Base-by-base conservation (phyloP, 2,329 filamentous ascomycete genomes). In the Apiospora saccharicola region DNA sequence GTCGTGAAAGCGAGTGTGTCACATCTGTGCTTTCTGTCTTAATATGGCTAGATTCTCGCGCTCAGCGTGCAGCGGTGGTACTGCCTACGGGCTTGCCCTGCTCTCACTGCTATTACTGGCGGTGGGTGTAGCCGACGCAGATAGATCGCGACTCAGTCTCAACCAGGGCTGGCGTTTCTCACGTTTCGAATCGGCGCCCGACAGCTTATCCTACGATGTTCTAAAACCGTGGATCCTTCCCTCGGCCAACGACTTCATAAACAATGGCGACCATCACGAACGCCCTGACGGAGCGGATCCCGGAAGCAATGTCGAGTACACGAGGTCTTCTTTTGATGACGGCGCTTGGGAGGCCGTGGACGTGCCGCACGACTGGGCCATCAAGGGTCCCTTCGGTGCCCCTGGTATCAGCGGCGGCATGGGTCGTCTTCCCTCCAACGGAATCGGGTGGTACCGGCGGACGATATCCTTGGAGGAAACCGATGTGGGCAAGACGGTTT, bases 391-490 rank as follows among this genome's bases (percentile, higher is more conserved):
- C 1, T 86, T 80, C 49, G 75, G 76, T 80, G 77, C 79, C 0
- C 76, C 79, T 5, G 79, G 78, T 1, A 79, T 84, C 10, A 78
- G 76, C 7, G 83, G 83, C 1, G 81, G 81, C 5, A 82, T 83
- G 78, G 85, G 84, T 19, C 80, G 84, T 1, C 76, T 90, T 46
- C 87, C 87, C 0, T 80, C 83, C 30, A 83, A 88, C n/a, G 87
- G 87, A 3, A 83, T 89, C 1, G 87, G 85, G 1, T 79, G 86
- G 87, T 89, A 89, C 74, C 85, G 87, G 4, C 81, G 82, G 41
- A 83, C 77, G 3, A 12, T 89, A 0, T 75, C 77, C 0, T 34
- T 78, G 19, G 47, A 72, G 2, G 44, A 71, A 10, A 57, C 71
- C 19, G 77, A 78, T 37, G 41, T 68, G 41, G 67, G 41, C 14